These are phyloP conservation scores for Rhododendron kiyosumense DNA, from an alignment of 148 eudicot species.

Conservation along the genomic window DNA sequence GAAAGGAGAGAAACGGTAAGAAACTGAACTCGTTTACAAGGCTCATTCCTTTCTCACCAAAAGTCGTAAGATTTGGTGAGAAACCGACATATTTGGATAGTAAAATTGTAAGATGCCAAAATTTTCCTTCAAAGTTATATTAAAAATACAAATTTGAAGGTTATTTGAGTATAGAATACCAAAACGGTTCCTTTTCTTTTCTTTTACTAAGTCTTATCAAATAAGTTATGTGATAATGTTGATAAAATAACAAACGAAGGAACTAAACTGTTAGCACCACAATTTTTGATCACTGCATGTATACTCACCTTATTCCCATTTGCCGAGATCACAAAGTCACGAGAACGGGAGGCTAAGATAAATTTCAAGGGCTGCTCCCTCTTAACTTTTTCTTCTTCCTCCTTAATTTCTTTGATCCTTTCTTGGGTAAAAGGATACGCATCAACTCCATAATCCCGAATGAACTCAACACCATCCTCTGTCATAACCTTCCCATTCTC, in stretches of 20 bases:
- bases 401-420: conserved; percentile 27
- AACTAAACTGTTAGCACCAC: not conserved
- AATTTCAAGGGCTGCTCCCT: conserved; percentile 33
- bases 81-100: not conserved
- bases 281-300: not conserved
- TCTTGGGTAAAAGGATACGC: conserved; percentile 12
- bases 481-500: conserved; percentile 17
- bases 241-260: not conserved
- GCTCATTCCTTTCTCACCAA: not conserved
- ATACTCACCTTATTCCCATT: conserved; percentile 32
- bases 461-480: conserved; percentile 10
- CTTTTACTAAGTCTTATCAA: not conserved
- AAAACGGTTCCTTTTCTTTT: not conserved
- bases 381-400: conserved; percentile 35
- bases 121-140: not conserved
- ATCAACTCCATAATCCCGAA: conserved; percentile 16
- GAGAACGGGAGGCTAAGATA: conserved; percentile 31
- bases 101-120: not conserved
- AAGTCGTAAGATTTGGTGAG: not conserved
- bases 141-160: not conserved
- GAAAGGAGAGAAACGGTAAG: not conserved
- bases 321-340: conserved; percentile 41
- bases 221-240: not conserved
- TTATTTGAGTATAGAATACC: not conserved
- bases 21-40: not conserved